Conservation (phyloP, 2,329 filamentous ascomycete species). For the Ascochyta fabae region DNA sequence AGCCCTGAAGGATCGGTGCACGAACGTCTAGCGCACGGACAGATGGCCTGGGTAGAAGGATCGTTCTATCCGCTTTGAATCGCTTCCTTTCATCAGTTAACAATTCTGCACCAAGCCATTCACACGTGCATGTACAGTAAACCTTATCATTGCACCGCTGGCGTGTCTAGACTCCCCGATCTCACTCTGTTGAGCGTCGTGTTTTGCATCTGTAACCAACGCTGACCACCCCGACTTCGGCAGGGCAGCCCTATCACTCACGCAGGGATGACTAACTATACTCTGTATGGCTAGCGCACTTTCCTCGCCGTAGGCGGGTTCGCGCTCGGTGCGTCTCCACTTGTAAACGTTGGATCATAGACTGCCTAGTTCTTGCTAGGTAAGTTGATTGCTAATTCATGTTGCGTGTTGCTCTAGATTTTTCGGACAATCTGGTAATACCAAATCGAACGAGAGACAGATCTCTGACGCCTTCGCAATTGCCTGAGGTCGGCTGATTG, state of each 20-base stretch:
- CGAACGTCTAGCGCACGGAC: slow-evolving; percentile 8
- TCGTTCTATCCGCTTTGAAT: not conserved
- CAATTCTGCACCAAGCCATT: not conserved
- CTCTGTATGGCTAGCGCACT: slow-evolving; percentile 2
- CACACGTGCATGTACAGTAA: not conserved
- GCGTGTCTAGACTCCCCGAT: not conserved
- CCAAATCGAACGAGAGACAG: slow-evolving; percentile 12
- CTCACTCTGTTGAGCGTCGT: not conserved
- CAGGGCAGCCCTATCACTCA: not conserved
- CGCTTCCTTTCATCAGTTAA: not conserved
- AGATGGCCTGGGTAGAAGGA: not conserved
- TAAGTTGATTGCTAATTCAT: slow-evolving; percentile 18
- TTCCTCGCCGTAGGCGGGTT: slow-evolving; percentile 6
- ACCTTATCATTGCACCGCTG: too few species aligned
- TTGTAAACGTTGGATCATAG: slow-evolving; percentile 19
- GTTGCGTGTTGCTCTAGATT: slow-evolving; percentile 12
- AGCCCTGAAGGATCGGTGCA: not conserved
- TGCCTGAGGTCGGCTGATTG: slow-evolving; percentile 5
- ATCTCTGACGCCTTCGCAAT: slow-evolving; percentile 11
- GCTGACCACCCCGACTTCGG: slow-evolving; percentile 4
- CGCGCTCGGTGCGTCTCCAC: slow-evolving; percentile 3
- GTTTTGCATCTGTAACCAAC: slow-evolving; percentile 2
- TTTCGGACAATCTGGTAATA: slow-evolving; percentile 7
- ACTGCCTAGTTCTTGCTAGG: slow-evolving; percentile 12
- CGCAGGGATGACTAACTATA: too few species aligned